Evolutionary conservation across 805 yeast genomes (phyloP), one percentile per base, ranked within the genome.

Genomic region (Teunomyces aglyptinius): DNA sequence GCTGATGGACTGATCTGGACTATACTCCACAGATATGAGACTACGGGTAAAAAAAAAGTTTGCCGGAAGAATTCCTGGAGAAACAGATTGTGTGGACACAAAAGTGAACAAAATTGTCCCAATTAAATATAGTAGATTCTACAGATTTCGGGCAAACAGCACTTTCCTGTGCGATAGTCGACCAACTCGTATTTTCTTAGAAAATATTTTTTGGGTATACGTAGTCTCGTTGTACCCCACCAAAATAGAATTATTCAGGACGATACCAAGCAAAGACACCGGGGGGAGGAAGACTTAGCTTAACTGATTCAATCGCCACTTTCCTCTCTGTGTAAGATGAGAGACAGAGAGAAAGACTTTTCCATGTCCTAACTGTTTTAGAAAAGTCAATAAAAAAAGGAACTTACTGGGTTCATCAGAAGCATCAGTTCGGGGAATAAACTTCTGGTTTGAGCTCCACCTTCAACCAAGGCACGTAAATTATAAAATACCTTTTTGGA

Each of bases 1-100:
- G 26, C 26, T 24, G 26, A 7, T 24, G 4, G 26, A 24, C 26
- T 24, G 11, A 7, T 24, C 11, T 24, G 3, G 26, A 7, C 8
- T 24, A 11, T 31, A 34, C 26, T 19, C 26, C 38, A 19, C 38
- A 19, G 11, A 15, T 19, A 8, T n/a, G 4, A 11, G 26, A 11
- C 22, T 6, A 19, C 7, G 22, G 8, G n/a, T 40, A 27, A 12
- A 40, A 20, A 19, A 28, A 18, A 41, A 19, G n/a, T 16, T 12
- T 26, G n/a, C 40, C 40, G 45, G 45, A 42, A 26, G 39, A 33
- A 42, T 33, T 33, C 18, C 26, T 34, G 39, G 45, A 22, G 31
- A 22, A 42, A 33, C 45, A 24, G 44, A 18, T n/a, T 34, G 8
- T 13, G 11, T 7, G 24, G 19, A 31, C 28, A 18, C 36, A 18